Base-by-base conservation (phyloP, 257 asterid genomes). In the Vinca minor region DNA sequence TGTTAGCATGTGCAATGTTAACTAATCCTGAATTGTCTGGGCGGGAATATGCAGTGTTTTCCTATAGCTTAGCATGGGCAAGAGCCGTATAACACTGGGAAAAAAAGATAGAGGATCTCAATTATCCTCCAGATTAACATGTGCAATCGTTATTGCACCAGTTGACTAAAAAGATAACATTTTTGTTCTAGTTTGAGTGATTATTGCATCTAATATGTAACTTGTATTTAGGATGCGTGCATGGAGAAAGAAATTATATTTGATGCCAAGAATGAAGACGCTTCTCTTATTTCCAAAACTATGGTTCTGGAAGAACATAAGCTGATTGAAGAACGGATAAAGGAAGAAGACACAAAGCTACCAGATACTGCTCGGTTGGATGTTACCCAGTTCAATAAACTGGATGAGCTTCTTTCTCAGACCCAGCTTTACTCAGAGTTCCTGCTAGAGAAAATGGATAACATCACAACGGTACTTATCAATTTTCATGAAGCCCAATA, bases 341-440 rank as follows among this genome's bases (percentile, higher is more conserved):
- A 79, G 75, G 83, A 85, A 72, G 96, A 69, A 63, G 74, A 69
- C 45, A 70, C 13, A 71, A 62, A 68, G 79, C 72, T 38, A 87
- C 63, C 66, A 23, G n/a, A n/a, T n/a, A n/a, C n/a, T n/a, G n/a
- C n/a, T n/a, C n/a, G n/a, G 32, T 59, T 93, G 84, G 83, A 81
- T 74, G 96, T 84, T 66, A 62, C 66, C 63, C 94, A 85, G 81
- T 89, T 84, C 71, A 73, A 73, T 59, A 93, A 87, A 67, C 79
- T 89, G 63, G 97, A 93, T n/a, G 97, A 93, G 84, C 97, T 93
- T 65, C 83, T 93, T 71, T 81, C 92, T 15, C 99, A 89, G 81
- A 84, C 97, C 36, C 91, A 89, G 45, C 93, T 93, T 67, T 93
- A 81, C 78, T 81, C 97, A 4, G 94, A 89, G 82, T 93, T 93